Base-by-base conservation (phyloP, 352 stramenopile genomes). In the Pythium pyrilobum region DNA sequence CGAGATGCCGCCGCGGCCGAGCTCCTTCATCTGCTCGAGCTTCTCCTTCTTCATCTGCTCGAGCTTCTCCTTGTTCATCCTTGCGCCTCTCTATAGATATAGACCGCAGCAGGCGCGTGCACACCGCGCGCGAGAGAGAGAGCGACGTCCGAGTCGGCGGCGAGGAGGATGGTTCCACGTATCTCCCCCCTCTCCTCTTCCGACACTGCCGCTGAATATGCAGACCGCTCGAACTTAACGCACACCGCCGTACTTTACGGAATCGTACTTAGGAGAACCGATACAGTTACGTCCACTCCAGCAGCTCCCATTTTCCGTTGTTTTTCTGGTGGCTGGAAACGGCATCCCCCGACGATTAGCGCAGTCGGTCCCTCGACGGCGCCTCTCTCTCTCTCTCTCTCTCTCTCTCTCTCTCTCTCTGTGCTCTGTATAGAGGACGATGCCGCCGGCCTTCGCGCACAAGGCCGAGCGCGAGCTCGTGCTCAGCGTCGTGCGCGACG, bases 21-120 rank as follows among this genome's bases (percentile, higher is more conserved):
- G 70, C 71, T 95, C 85, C 56, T 77, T 81, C 82, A 95, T 95
- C 59, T 95, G 80, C 69, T 92, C 85, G 24, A 95, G 75, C 69
- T 87, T 85, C 66, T 95, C 81, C 67, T 92, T 92, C 70, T 92
- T 92, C 76, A 92, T 92, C 52, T 64, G 61, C 61, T 68, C 61
- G 13, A 68, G 61, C 44, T 64, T 63, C 44, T 68, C 61, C 61
- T 68, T 68, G 50, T 68, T 68, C 61, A 68, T 68, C 15, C 32
- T 37, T 37, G 9, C 32, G 9, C 32, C 32, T 37, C n/a, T n/a
- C n/a, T n/a, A n/a, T n/a, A n/a, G n/a, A n/a, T n/a, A n/a, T n/a
- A n/a, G n/a, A n/a, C n/a, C n/a, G n/a, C n/a, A n/a, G n/a, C n/a
- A n/a, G n/a, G n/a, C n/a, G n/a, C n/a, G n/a, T n/a, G n/a, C n/a